These are phyloP conservation scores for Acephala macrosclerotiorum DNA, from an alignment of 2,329 filamentous ascomycete species.

Conservation along the genomic window DNA sequence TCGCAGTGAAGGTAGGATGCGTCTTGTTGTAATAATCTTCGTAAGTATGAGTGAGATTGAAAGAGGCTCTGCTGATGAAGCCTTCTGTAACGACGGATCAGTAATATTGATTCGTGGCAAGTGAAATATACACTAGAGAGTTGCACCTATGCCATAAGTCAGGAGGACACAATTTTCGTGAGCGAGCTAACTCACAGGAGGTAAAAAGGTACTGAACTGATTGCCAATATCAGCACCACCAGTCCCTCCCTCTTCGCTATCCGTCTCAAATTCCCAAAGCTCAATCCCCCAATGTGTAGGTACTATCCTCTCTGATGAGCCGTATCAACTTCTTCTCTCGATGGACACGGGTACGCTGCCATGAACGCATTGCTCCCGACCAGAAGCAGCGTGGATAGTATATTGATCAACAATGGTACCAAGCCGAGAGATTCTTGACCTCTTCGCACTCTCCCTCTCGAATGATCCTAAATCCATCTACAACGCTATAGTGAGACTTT, in stretches of 20 bases:
- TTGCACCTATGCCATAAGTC: conserved; percentile 19
- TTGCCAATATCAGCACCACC: conserved; percentile 21
- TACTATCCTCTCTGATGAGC: conserved; percentile 19
- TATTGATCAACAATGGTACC: conserved; percentile 26
- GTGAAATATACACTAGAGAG: conserved; percentile 22
- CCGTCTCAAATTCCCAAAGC: conserved; percentile 19
- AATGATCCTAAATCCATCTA: conserved; percentile 20
- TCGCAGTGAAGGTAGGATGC: not conserved
- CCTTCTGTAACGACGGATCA: conserved; percentile 23
- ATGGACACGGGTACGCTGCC: conserved; percentile 20
- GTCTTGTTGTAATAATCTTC: not conserved
- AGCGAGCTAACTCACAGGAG: conserved; percentile 24
- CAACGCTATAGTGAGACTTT: conserved; percentile 20
- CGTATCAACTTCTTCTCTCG: conserved; percentile 19
- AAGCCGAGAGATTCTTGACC: conserved; percentile 19
- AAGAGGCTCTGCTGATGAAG: conserved; percentile 20
- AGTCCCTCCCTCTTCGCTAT: conserved; percentile 24
- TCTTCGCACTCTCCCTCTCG: conserved; percentile 11
- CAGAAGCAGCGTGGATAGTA: conserved; percentile 27
- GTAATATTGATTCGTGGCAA: conserved; percentile 22
- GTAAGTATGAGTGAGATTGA: conserved; percentile 24
- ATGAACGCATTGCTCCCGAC: conserved; percentile 29
- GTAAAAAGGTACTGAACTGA: conserved; percentile 25
- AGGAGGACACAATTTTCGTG: too few relatives aligned
- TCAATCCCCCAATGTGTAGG: conserved; percentile 22